Base-by-base conservation (phyloP, 352 stramenopile genomes). In the Phytopythium cucurbitacearum region DNA sequence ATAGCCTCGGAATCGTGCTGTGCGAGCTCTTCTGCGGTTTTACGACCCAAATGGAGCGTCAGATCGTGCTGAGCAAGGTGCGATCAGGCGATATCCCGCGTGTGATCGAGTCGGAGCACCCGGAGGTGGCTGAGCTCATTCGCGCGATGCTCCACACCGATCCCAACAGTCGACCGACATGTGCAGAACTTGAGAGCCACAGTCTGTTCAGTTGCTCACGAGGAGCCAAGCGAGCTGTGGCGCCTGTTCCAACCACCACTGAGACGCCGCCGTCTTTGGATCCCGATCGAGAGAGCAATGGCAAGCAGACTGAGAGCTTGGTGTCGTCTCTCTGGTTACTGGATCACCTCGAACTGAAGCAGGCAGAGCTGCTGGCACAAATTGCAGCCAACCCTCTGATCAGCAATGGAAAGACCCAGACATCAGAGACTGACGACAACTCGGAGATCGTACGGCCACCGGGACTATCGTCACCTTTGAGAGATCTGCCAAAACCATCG, bases 21-120 rank as follows among this genome's bases (percentile, higher is more conserved):
- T 89, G 76, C 37, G 83, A 93, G 44, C 56, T 93, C 15, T 91
- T 91, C 47, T 87, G 76, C 46, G 51, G 62, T 2, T 93, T 93
- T 50, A 67, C 71, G 35, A 91, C 83, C 1, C 81, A 91, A 48
- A 93, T 93, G 83, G 83, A 93, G 56, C 73, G 80, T 41, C 73
- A 81, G 35, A 54, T 79, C 6, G 73, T 84, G 33, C 69, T 92
- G 3, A 75, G 55, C 7, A 65, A 79, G 2, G 59, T 67, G 11
- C 72, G 75, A 9, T 69, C 73, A 12, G 75, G 79, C 0, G 47
- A 65, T 11, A 15, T 89, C 2, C 81, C 79, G 0, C 2, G 37
- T 5, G 38, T n/a, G 4, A 39, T 92, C 5, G n/a, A 58, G 4
- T 42, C 44, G 0, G 48, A 74, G 6, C 69, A 84, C 35, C 71